A percentile compares a stretch with the other conserved stretches of the same genome.
phyloP scores from a whole-genome alignment of 176 grass and related monocot species.

The Oryza rufipogon region DNA sequence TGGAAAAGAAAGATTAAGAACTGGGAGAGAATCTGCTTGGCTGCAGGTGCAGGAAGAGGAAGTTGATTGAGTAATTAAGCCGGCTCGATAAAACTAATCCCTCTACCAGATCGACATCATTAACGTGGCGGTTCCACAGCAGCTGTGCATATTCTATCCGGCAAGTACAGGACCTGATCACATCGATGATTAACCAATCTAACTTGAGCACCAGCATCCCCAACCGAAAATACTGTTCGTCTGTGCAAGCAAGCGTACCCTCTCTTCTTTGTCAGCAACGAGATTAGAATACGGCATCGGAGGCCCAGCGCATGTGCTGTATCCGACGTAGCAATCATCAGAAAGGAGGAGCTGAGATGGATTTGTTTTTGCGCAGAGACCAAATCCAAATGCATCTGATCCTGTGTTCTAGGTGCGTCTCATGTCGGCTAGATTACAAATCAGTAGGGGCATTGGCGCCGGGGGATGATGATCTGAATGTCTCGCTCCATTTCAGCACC shows the following conservation, averaged over 20 bases:
- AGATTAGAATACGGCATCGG: slow-evolving; percentile 10
- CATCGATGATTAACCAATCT: background rate
- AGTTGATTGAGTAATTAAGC: background rate
- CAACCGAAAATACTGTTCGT: slow-evolving; percentile 8
- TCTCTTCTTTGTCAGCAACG: background rate
- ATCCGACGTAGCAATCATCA: slow-evolving; percentile 41
- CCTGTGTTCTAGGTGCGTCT: background rate
- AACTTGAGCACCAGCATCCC: background rate
- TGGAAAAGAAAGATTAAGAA: background rate
- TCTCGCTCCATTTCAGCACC: background rate
- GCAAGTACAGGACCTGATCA: background rate
- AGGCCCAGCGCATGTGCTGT: slow-evolving; percentile 43
- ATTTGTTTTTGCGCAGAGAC: background rate
- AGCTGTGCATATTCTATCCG: background rate
- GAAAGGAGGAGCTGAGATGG: background rate
- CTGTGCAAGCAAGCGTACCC: background rate
- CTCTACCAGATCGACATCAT: slow-evolving; percentile 17
- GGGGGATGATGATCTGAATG: slow-evolving; percentile 12
- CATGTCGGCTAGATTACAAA: slow-evolving; percentile 42
- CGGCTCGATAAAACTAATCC: background rate
- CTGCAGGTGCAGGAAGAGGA: background rate
- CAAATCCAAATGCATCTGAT: slow-evolving; percentile 20
- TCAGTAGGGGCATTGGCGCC: background rate
- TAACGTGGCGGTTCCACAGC: slow-evolving; percentile 28
- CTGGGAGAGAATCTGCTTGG: background rate